These are phyloP conservation scores for Coelastrella sp. DNA, from an alignment of 139 green algal genomes.

Conservation along the genomic window DNA sequence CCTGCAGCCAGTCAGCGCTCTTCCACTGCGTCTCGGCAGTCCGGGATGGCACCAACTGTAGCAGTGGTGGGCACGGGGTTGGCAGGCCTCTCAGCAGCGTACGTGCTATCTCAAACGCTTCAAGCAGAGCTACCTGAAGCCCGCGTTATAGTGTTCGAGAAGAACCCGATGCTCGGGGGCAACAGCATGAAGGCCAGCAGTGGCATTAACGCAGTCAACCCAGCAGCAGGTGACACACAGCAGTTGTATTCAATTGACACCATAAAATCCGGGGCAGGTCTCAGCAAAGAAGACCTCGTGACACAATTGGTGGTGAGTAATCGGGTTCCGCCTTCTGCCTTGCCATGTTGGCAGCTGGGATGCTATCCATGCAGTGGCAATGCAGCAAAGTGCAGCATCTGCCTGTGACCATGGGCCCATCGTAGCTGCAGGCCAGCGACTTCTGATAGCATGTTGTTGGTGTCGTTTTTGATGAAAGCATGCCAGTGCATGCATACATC, in stretches of 20 bases:
- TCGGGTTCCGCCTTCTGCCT: too few species aligned
- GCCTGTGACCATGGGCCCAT: too few species aligned
- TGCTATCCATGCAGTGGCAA: too few species aligned
- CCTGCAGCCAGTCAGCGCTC: too few species aligned
- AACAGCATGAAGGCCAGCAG: constrained; percentile 80
- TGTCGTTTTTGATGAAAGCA: too few species aligned
- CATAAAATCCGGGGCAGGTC: constrained; percentile 63
- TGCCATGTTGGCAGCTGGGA: too few species aligned
- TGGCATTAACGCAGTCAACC: constrained; percentile 80
- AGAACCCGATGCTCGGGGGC: constrained; percentile 71
- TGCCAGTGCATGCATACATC: too few species aligned
- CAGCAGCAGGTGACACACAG: constrained; percentile 44
- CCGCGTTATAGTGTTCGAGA: constrained; percentile 76
- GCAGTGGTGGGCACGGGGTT: constrained; percentile 75
- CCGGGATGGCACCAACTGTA: constrained; percentile 37
- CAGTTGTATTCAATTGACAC: constrained; percentile 67
- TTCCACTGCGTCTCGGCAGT: not conserved
- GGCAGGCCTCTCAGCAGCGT: constrained; percentile 66
- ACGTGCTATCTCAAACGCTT: constrained; percentile 33
- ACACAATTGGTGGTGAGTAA: constrained; percentile 63
- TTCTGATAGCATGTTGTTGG: too few species aligned
- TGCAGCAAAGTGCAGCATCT: too few species aligned
- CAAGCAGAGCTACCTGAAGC: not conserved
- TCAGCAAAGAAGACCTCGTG: constrained; percentile 67
- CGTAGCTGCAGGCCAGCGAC: too few species aligned